Evolutionary conservation across 2,329 filamentous ascomycete genomes (phyloP), one percentile per base, ranked within the genome.

Genomic region (Aspergillus clavatus): DNA sequence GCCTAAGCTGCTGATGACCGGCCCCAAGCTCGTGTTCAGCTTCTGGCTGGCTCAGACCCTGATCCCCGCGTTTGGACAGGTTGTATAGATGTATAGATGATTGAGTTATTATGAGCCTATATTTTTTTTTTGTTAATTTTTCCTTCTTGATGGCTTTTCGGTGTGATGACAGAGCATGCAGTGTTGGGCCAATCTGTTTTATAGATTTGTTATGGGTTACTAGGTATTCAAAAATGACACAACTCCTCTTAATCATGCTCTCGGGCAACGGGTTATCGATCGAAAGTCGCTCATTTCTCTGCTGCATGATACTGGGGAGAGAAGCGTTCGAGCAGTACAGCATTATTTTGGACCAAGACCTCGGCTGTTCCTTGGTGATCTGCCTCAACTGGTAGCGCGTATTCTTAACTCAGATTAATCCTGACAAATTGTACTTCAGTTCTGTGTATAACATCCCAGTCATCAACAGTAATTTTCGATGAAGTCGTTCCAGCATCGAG

Each of bases 21-120:
- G 93, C 19, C 93, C 93, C 53, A 98, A 98, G 81, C 80, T 98
- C 50, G 93, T 97, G 52, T 98, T 98, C 78, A 96, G 90, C 50
- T 98, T 98, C 83, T 98, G 93, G 93, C 82, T 98, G 65, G 93
- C 93, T 46, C 93, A 98, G 78, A 97, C 93, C 23, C 77, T 98
- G 61, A 98, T 98, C 65, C 93, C 93, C 41, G 86, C 89, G 29
- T 97, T 97, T 70, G 87, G 81, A 62, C 81, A 82, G 69, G 66
- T 83, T 47, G 71, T 82, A 67, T 82, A 76, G 55, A 58, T 39
- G 42, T 35, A 45, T 12, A 46, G 21, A 46, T 16, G 8, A 38
- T 36, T 45, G 48, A 48, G 45, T 42, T 38, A 48, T 38, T 49
- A 46, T 47, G 45, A 48, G 50, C 45, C 45, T 40, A 36, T 47